Evolutionary conservation across 495 filamentous ascomycete species (phyloP), one percentile per base, ranked within the genome.

Genomic region (Neurospora sp.): DNA sequence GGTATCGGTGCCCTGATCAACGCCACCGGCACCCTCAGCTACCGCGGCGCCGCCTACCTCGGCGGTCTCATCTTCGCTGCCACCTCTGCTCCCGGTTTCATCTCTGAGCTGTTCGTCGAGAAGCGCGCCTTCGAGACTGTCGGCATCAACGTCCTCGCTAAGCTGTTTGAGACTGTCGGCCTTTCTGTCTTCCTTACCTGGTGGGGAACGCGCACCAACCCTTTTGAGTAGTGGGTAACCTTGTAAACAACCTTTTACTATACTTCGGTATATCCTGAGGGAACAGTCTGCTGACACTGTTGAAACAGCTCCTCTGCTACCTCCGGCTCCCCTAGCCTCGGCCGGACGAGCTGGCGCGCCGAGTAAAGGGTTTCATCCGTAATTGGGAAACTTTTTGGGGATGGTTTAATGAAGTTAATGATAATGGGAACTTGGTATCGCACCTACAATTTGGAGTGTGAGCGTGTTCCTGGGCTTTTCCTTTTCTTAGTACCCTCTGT

Each of bases 41-140:
- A 98, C 85, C 97, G 97, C 87, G 96, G 96, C 77, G 96, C 96
- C 74, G 93, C 96, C 20, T 99, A 98, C 84, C 84, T 99, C 42
- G 96, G 96, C 70, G 87, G 86, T 44, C 87, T 99, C 78, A 90
- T 99, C 82, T 98, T 99, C 86, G 88, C 94, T 68, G 96, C 96
- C 73, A 95, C 90, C 78, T 88, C 92, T 71, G 94, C 95, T 71
- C 96, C 96, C 68, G 88, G 90, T 94, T 89, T 97, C 79, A 87
- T 99, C 81, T 89, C 88, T 75, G 93, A 97, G 80, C 77, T 97
- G 76, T 87, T 97, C 78, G 90, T 92, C 37, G 96, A 98, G 87
- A 97, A 96, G 86, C 90, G 94, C 40, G 91, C 95, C 18, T 82
- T 94, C 10, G 96, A 98, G 81, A 93, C 91, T 69, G 89, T 98